A percentile compares a stretch with the other conserved stretches of the same genome.
Conservation (phyloP, 345 rosid species). For the rapeseed (Brassica napus) region Da-Ae NC_063435.1:3233001-3233500, state of each 20-base stretch:
- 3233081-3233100: not conserved
- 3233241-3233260: not conserved
- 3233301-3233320: not conserved
- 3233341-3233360: too few relatives aligned
- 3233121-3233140: too few relatives aligned
- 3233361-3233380: too few relatives aligned
- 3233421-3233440: too few relatives aligned
- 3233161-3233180: too few relatives aligned
- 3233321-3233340: not conserved
- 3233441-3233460: too few relatives aligned
- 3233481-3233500: not conserved
- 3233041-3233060: not conserved
- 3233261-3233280: not conserved
- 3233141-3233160: too few relatives aligned
- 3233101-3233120: too few relatives aligned
- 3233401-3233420: too few relatives aligned
- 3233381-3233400: too few relatives aligned
- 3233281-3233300: not conserved
- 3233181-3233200: conserved; percentile 10
- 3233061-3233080: not conserved
- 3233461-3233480: too few relatives aligned
- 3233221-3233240: not conserved
- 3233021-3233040: not conserved
- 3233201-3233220: not conserved
- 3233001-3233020: not conserved